Conservation (phyloP, 139 green algal genomes). For the Volvox reticuliferus region DNA sequence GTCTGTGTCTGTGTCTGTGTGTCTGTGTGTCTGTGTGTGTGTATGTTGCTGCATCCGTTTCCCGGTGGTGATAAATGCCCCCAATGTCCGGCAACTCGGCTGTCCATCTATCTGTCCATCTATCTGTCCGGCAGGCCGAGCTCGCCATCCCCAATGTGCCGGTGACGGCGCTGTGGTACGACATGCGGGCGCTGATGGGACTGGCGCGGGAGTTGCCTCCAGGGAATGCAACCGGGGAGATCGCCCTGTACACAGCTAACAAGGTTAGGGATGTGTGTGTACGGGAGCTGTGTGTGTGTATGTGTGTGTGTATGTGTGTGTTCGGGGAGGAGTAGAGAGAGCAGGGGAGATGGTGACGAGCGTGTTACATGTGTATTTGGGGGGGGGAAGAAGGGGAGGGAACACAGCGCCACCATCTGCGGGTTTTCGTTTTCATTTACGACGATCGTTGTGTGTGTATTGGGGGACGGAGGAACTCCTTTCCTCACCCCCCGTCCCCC, state of each 20-base stretch:
- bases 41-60: no score
- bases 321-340: background rate
- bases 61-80: no score
- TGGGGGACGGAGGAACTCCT: no score
- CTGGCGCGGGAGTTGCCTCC: conserved; percentile 39
- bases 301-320: background rate
- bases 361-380: background rate
- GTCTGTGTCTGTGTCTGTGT: no score
- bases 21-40: no score
- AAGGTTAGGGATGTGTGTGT: conserved; percentile 25
- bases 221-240: conserved; percentile 25
- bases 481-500: background rate
- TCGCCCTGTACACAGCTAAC: conserved; percentile 51
- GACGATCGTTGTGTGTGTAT: no score
- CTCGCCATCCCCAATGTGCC: conserved; percentile 32
- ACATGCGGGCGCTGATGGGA: conserved; percentile 44
- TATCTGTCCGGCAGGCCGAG: conserved; percentile 26
- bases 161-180: conserved; percentile 30
- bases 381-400: background rate
- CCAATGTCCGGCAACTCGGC: no score
- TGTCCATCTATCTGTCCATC: no score
- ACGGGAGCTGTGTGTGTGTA: background rate
- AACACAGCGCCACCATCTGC: no score
- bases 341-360: no score
- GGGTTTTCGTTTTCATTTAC: no score